Evolutionary conservation across 108 stramenopile species (phyloP).

Genomic region (Parietichytrium sp.): DNA sequence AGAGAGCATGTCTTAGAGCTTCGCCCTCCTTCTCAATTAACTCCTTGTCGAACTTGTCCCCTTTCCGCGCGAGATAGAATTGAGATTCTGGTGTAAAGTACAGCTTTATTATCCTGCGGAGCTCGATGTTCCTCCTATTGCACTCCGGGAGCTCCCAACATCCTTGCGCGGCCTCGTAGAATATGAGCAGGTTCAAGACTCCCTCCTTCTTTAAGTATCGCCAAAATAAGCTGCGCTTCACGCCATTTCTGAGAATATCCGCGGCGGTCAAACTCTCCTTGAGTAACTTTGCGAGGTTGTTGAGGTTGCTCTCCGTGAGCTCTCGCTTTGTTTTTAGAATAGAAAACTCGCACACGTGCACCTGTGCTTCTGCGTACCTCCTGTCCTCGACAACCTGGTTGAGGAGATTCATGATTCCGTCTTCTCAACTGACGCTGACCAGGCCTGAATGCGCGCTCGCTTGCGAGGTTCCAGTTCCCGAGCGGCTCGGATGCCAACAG

Average conservation of each 20-base stretch:
- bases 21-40: too few relatives aligned
- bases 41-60: too few relatives aligned
- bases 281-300: neutral
- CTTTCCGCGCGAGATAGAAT: too few relatives aligned
- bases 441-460: too few relatives aligned
- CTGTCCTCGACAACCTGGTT: slow-evolving; percentile 24
- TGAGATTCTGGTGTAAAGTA: too few relatives aligned
- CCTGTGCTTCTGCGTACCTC: neutral
- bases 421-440: too few relatives aligned
- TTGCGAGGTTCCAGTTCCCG: too few relatives aligned
- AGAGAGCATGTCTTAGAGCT: too few relatives aligned
- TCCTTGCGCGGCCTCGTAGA: neutral
- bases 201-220: neutral
- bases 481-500: too few relatives aligned
- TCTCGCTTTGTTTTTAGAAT: neutral
- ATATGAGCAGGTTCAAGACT: neutral
- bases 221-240: slow-evolving; percentile 1
- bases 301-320: slow-evolving; percentile 10
- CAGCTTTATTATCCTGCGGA: too few relatives aligned
- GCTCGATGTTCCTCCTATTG: too few relatives aligned
- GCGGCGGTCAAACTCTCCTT: neutral
- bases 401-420: slow-evolving; percentile 18
- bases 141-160: too few relatives aligned
- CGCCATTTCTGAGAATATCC: neutral
- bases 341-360: neutral